Conservation (phyloP, 768 basidiomycete genomes). For the Ephemerocybe angulata region DNA sequence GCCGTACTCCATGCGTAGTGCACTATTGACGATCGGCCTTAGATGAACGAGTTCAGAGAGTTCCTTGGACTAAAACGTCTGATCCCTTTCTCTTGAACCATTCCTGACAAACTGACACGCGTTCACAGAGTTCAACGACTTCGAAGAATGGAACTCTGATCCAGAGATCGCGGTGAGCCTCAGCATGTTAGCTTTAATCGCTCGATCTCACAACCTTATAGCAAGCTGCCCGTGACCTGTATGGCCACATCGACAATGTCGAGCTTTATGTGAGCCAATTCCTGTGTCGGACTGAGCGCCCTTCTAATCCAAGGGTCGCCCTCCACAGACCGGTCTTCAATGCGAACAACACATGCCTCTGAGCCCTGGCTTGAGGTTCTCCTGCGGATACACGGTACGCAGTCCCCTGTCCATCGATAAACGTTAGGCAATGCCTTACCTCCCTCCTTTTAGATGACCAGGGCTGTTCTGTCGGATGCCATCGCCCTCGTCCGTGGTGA, state of each 20-base stretch:
- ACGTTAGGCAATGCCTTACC: neutral
- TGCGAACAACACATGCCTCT: constrained; percentile 32
- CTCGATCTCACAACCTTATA: neutral
- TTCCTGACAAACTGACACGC: neutral
- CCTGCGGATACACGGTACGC: constrained; percentile 28
- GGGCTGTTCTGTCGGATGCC: constrained; percentile 52
- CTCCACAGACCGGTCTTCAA: constrained; percentile 25
- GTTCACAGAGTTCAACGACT: constrained; percentile 37
- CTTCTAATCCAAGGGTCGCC: neutral
- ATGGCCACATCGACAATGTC: constrained; percentile 24
- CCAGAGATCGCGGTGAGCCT: constrained; percentile 40
- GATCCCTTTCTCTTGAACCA: constrained; percentile 10
- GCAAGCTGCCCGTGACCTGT: constrained; percentile 27
- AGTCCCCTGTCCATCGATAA: neutral
- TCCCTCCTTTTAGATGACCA: constrained; percentile 44
- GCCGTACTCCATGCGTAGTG: neutral
- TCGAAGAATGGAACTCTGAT: constrained; percentile 55
- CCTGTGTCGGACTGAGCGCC: neutral
- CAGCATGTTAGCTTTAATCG: no score
- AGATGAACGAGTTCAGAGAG: constrained; percentile 52
- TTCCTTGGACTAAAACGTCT: constrained; percentile 45
- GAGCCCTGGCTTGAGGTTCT: constrained; percentile 24
- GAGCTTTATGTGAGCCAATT: neutral
- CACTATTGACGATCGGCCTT: neutral
- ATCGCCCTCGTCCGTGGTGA: constrained; percentile 52